Conservation (phyloP, 495 filamentous ascomycete genomes). For the Penicillium cinerascens region DNA sequence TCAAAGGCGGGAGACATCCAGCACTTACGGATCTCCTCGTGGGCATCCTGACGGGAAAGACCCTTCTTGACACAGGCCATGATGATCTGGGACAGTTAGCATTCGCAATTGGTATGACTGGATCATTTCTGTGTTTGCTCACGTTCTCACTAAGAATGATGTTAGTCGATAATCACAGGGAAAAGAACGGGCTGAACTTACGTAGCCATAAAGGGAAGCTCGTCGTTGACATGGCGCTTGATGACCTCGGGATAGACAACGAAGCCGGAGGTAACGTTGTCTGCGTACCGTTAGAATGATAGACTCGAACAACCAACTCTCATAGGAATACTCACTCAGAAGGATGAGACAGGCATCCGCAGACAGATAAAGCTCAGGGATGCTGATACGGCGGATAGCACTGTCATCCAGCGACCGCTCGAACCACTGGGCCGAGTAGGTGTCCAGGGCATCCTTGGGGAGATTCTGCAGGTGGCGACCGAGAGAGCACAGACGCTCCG, state of each 20-base stretch:
- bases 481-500: constrained; percentile 76
- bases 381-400: constrained; percentile 64
- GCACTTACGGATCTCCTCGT: constrained; percentile 70
- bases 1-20: background rate
- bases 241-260: constrained; percentile 86
- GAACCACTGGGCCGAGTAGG: constrained; percentile 81
- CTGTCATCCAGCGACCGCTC: constrained; percentile 59
- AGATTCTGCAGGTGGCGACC: constrained; percentile 65
- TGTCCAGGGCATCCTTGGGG: constrained; percentile 67
- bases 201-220: constrained; percentile 89
- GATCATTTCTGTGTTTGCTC: constrained; percentile 3
- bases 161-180: constrained; percentile 12
- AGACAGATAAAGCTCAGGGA: constrained; percentile 77
- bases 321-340: constrained; percentile 43
- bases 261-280: constrained; percentile 79
- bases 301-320: background rate
- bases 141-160: constrained; percentile 38
- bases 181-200: constrained; percentile 31
- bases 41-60: constrained; percentile 79
- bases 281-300: constrained; percentile 19
- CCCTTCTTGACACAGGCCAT: constrained; percentile 79
- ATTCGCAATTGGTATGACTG: background rate
- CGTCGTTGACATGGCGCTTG: constrained; percentile 61
- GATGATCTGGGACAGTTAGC: constrained; percentile 57
- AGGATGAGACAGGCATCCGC: constrained; percentile 80